A percentile compares a stretch with the other conserved stretches of the same genome.
These are phyloP conservation scores for Dothistroma septosporum DNA, from an alignment of 2,329 filamentous ascomycete species.

Conservation along the genomic window DNA sequence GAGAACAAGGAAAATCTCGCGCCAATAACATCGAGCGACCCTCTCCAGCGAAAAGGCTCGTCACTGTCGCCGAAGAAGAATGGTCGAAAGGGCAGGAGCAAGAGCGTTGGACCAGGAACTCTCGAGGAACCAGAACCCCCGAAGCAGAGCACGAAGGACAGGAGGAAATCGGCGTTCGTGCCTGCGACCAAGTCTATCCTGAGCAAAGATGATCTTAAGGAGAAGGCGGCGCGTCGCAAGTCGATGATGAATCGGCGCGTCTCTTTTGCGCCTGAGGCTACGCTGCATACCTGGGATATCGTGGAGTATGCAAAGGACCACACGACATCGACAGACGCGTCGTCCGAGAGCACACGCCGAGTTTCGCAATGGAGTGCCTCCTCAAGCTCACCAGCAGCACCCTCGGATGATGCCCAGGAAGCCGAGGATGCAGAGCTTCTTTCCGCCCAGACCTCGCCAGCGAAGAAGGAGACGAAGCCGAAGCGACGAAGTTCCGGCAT, in stretches of 20 bases:
- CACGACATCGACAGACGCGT: slow-evolving; percentile 64
- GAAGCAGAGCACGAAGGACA: slow-evolving; percentile 30
- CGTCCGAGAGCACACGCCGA: slow-evolving; percentile 67
- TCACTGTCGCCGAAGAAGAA: slow-evolving; percentile 28
- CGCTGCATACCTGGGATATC: slow-evolving; percentile 93
- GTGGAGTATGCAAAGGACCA: slow-evolving; percentile 83
- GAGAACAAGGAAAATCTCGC: slow-evolving; percentile 36
- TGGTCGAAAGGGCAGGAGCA: slow-evolving; percentile 74
- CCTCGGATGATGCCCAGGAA: slow-evolving; percentile 55
- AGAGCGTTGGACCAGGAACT: slow-evolving; percentile 91
- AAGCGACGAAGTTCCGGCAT: slow-evolving; percentile 62
- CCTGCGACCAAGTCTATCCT: slow-evolving; percentile 52
- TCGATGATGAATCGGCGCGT: slow-evolving; percentile 73
- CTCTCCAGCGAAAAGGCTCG: slow-evolving; percentile 22
- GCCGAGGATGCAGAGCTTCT: slow-evolving; percentile 38
- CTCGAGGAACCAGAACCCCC: slow-evolving; percentile 70
- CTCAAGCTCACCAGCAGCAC: slow-evolving; percentile 32
- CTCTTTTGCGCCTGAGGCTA: slow-evolving; percentile 95
- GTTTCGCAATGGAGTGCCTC: slow-evolving; percentile 57
- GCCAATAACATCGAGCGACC: slow-evolving; percentile 32
- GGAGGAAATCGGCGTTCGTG: slow-evolving; percentile 44
- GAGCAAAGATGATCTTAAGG: slow-evolving; percentile 53
- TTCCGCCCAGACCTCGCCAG: slow-evolving; percentile 23
- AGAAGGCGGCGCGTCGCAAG: slow-evolving; percentile 76
- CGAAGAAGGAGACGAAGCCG: slow-evolving; percentile 63